Base-by-base conservation (phyloP, 108 stramenopile genomes). In the Stephanodiscus triporus region DNA sequence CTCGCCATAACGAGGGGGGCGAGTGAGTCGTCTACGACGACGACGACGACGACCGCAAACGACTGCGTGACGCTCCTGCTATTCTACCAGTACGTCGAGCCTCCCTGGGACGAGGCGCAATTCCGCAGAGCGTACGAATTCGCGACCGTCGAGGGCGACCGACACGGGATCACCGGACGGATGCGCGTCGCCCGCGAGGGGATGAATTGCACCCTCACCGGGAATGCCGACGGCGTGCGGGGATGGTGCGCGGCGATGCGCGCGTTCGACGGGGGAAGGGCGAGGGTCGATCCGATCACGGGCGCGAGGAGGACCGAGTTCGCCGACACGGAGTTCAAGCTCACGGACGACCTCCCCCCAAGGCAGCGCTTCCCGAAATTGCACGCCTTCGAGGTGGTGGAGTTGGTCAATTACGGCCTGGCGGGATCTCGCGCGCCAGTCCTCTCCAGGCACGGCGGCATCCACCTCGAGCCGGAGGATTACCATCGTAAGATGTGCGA, bases 1-100 rank as follows among this genome's bases (percentile, higher is more conserved):
- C n/a, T n/a, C n/a, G n/a, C n/a, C n/a, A n/a, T n/a, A n/a, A 17
- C 20, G 51, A 53, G 23, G 51, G 32, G 32, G 32, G 2, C 51
- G 23, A 53, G 48, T 1, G 23, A 53, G 48, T 1, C 19, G 23
- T 1, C 51, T 17, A 20, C 51, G 8, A 16, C 19, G 23, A 20
- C n/a, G 19, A 8, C 51, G 19, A 56, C 26, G n/a, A 29, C 29
- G 22, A 29, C 27, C 9, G 55, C 22, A 6, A 29, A 56, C 6
- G 24, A 29, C 55, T 1, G 49, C 43, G 60, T 75, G 17, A 85
- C 96, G 26, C 80, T 97, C 5, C 78, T 94, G 23, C 81, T 97
- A 16, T 97, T 97, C 78, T 97, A 97, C 76, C 90, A 91, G 63
- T 97, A 97, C 77, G 86, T 97, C 32, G 91, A 95, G 70, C 93